Evolutionary conservation across 2,329 filamentous ascomycete species (phyloP).

Genomic region (Xylaria sp.): DNA sequence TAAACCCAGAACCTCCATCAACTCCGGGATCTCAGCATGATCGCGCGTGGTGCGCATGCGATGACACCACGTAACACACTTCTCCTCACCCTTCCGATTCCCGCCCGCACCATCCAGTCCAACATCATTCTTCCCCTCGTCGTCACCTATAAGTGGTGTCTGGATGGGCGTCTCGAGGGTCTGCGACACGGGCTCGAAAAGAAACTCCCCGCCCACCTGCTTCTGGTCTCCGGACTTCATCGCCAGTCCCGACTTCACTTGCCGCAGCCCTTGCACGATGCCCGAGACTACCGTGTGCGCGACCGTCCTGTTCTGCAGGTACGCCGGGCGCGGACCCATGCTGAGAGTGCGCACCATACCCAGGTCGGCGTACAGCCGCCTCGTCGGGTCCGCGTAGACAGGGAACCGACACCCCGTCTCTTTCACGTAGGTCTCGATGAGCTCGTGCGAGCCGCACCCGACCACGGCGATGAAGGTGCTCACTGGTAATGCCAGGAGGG

Average conservation of each 20-base stretch:
- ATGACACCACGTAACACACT: slow-evolving; percentile 80
- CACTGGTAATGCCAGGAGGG: slow-evolving; percentile 61
- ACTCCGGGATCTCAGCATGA: slow-evolving; percentile 75
- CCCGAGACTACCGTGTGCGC: slow-evolving; percentile 61
- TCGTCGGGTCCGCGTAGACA: slow-evolving; percentile 80
- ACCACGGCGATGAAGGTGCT: slow-evolving; percentile 74
- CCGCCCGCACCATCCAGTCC: background rate
- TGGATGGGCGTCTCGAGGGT: slow-evolving; percentile 56
- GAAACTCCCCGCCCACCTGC: slow-evolving; percentile 80
- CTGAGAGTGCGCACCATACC: slow-evolving; percentile 74
- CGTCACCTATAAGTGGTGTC: slow-evolving; percentile 48
- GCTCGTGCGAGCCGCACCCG: slow-evolving; percentile 74
- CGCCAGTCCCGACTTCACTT: slow-evolving; percentile 66
- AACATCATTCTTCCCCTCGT: background rate
- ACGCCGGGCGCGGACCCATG: slow-evolving; percentile 69
- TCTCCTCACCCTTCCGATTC: slow-evolving; percentile 54
- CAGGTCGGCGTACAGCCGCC: slow-evolving; percentile 71
- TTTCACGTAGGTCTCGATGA: slow-evolving; percentile 73
- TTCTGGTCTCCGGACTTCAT: slow-evolving; percentile 71
- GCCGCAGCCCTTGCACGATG: slow-evolving; percentile 68
- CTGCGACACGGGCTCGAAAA: slow-evolving; percentile 68
- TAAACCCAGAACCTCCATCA: slow-evolving; percentile 71
- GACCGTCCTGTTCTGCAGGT: slow-evolving; percentile 66
- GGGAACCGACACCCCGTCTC: slow-evolving; percentile 74
- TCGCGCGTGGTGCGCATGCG: slow-evolving; percentile 83